These are phyloP conservation scores for Diaporthe batatas DNA, from an alignment of 2,329 filamentous ascomycete genomes.

Conservation along the genomic window DNA sequence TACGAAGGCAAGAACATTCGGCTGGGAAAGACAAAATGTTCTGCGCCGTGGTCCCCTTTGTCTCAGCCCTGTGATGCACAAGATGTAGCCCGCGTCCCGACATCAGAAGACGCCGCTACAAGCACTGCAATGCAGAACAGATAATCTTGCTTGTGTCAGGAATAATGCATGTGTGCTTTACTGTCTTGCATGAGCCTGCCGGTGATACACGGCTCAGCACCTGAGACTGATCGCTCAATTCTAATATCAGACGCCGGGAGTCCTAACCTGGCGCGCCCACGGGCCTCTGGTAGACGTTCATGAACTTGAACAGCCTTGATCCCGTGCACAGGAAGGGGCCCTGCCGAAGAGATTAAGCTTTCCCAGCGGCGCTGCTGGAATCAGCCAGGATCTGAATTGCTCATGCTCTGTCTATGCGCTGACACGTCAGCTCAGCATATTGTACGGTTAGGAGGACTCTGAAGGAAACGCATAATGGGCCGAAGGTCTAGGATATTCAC, in stretches of 20 bases:
- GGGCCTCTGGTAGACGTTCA: background rate
- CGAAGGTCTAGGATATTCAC: too few species aligned
- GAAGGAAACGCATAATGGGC: background rate
- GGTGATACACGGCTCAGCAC: background rate
- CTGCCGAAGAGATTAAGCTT: background rate
- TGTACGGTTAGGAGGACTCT: background rate
- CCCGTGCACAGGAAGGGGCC: background rate
- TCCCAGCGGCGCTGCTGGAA: background rate
- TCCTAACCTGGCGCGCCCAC: background rate
- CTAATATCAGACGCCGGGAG: background rate
- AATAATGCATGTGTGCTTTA: background rate
- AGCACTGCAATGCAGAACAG: conserved; percentile 19
- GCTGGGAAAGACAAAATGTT: background rate
- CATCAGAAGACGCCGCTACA: background rate
- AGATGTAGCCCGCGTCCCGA: background rate
- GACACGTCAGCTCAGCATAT: background rate
- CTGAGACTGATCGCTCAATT: background rate
- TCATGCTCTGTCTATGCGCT: background rate
- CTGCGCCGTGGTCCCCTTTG: background rate
- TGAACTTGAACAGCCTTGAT: too few species aligned
- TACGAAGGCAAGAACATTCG: too few species aligned
- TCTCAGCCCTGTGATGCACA: conserved; percentile 24
- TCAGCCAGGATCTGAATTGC: background rate
- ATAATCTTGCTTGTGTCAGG: conserved; percentile 21
- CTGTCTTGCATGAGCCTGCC: conserved; percentile 19